These are phyloP conservation scores for Nyssa sinensis DNA, from an alignment of 148 eudicot species.

Conservation along the genomic window DNA sequence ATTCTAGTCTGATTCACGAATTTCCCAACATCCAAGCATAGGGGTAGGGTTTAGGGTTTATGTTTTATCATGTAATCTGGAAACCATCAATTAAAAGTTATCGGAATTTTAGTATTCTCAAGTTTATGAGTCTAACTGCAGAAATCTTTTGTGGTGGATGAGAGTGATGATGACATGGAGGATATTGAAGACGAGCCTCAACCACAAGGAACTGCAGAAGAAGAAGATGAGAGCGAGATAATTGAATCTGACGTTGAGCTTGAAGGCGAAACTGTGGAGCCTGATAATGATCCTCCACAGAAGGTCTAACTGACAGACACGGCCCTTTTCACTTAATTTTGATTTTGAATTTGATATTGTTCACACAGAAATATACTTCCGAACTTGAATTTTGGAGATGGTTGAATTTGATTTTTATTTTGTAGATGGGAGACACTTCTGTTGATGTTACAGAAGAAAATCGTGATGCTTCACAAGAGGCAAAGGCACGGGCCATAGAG, in stretches of 20 bases:
- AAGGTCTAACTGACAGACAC: slow-evolving; percentile 40
- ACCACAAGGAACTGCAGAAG: slow-evolving; percentile 29
- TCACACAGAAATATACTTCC: neutral
- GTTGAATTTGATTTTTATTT: no score
- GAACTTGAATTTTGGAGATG: slow-evolving; percentile 48
- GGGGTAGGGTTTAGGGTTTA: neutral
- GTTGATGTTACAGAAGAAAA: slow-evolving; percentile 82
- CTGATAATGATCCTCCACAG: slow-evolving; percentile 89
- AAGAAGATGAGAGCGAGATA: slow-evolving; percentile 63
- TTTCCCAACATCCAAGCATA: neutral
- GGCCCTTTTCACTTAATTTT: neutral
- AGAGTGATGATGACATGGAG: slow-evolving; percentile 53
- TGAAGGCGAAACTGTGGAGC: slow-evolving; percentile 81
- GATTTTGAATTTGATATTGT: neutral
- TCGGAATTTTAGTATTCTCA: neutral
- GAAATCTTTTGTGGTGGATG: slow-evolving; percentile 44
- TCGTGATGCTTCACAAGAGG: slow-evolving; percentile 70
- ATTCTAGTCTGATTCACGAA: neutral
- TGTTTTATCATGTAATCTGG: neutral
- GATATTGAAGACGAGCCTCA: slow-evolving; percentile 36
- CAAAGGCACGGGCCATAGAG: slow-evolving; percentile 66
- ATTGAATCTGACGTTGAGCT: slow-evolving; percentile 90
- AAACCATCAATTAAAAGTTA: no score
- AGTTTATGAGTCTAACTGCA: slow-evolving; percentile 5
- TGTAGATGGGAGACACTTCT: slow-evolving; percentile 93